Evolutionary conservation across 371 early-diverging fungal species (phyloP), one percentile per base, ranked within the genome.

Genomic region (Thermomucor indicae-seudaticae): DNA sequence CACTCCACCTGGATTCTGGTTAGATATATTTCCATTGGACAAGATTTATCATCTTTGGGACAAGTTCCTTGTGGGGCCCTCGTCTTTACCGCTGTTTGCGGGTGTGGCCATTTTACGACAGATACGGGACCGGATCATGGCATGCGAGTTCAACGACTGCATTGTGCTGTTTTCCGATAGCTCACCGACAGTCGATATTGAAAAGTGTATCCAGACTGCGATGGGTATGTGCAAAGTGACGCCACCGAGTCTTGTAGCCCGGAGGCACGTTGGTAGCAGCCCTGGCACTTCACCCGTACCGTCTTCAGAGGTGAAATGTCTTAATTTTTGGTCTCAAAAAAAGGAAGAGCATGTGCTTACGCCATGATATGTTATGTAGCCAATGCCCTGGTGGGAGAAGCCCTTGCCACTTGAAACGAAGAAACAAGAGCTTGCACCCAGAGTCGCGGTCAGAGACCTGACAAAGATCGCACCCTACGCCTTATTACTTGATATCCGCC

Each of bases 41-140:
- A 85, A 86, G 50, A 80, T 88, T 4, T 86, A 84, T 55, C 86
- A 84, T 51, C 62, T 92, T 12, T 92, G 90, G 90, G 90, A 90
- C 61, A 81, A 81, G 49, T 48, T 88, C 10, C 49, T 87, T 7
- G 81, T 84, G 12, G 85, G 86, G 0, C 84, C 85, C 2, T 54
- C 79, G 0, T 81, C 84, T 0, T 60, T 89, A 7, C 82, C 83
- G 2, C 41, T 88, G 4, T 88, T 87, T 62, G 75, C 82, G 6
- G 92, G 87, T 0, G 74, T 85, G 40, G 76, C 87, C 10, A 88
- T 91, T 24, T 43, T 90, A 37, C 71, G 79, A 2, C 88, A 87
- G 46, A 72, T 87, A 16, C 76, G 85, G 8, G 73, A 72, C 31
- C 60, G 66, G 0, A 49, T 88, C 2, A 60, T 88, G 10, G 53